Evolutionary conservation across 306 rosid genomes (phyloP).

Genomic region (Cicer arietinum): DNA sequence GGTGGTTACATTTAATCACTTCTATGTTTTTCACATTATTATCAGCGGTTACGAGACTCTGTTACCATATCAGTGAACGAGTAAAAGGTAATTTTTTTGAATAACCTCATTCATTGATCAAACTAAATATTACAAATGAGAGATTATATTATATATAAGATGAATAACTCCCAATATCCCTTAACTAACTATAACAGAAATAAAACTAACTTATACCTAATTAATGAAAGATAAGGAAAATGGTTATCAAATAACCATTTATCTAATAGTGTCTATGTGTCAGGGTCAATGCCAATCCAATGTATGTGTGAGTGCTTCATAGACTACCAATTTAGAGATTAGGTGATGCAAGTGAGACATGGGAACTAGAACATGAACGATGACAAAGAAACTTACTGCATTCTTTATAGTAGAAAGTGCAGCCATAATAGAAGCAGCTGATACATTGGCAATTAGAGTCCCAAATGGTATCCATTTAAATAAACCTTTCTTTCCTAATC

Average conservation of each 20-base stretch:
- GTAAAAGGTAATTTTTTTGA: no score
- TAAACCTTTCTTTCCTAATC: constrained; percentile 60
- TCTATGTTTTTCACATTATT: neutral
- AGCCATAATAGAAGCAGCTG: constrained; percentile 84
- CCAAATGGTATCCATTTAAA: constrained; percentile 87
- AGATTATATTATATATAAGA: no score
- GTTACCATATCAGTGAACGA: no score
- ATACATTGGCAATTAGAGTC: constrained; percentile 81
- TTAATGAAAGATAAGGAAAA: no score
- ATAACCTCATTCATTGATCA: no score
- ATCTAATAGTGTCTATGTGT: neutral
- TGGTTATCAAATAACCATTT: no score
- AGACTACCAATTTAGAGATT: neutral
- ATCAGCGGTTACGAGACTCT: neutral
- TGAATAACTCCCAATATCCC: no score
- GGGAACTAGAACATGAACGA: neutral
- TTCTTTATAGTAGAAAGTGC: constrained; percentile 63
- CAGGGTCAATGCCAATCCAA: neutral
- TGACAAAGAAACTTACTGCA: constrained; percentile 55
- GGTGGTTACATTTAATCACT: neutral
- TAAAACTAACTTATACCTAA: no score
- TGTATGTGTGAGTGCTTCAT: neutral
- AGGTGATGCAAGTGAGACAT: constrained; percentile 8
- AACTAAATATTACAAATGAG: no score
- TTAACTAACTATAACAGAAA: no score